Base-by-base conservation (phyloP, 2,329 filamentous ascomycete species). In the Neocucurbitaria cava region DNA sequence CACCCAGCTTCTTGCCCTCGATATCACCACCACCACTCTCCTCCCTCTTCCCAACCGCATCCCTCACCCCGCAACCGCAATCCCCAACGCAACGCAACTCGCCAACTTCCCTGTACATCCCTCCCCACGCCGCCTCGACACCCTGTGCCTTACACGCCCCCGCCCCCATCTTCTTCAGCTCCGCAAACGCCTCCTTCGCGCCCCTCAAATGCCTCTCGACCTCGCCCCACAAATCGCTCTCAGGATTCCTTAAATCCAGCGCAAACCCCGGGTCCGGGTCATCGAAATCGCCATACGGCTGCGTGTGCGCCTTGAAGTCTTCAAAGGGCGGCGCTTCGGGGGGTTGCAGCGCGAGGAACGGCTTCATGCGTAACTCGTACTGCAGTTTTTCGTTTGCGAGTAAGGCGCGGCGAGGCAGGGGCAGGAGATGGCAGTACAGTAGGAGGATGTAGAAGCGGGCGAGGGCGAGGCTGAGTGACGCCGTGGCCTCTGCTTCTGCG, bases 311-410 rank as follows among this genome's bases (percentile, higher is more conserved):
- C 31, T 78, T 74, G 57, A 90, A 91, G 13, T 87, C 84, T 6
- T 86, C 84, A 58, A 85, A 89, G 0, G 84, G 77, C 0, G 90
- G 87, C 11, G 91, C 80, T 54, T 86, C 83, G 0, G 91, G 90
- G 1, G 91, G 81, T 9, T 84, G 83, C 51, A 96, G 83, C 7
- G 79, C 73, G 1, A 88, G 80, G 68, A 96, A 96, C 0, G 92
- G 91, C 66, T 89, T 90, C 91, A 96, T 95, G 54, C 93, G 89
- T 9, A 96, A 78, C 62, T 95, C 89, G 72, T 95, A 93, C 11
- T 91, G 87, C 4, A 92, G 78, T 28, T 81, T 76, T 52, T 89
- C 84, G 15, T 83, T 85, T 52, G 87, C 85, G 71, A 92, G n/a
- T n/a, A n/a, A 96, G 0, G 89, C 87, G 1, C 85, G 79, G 75